Conservation (phyloP, 257 asterid genomes). For the Plantago elongata region DNA sequence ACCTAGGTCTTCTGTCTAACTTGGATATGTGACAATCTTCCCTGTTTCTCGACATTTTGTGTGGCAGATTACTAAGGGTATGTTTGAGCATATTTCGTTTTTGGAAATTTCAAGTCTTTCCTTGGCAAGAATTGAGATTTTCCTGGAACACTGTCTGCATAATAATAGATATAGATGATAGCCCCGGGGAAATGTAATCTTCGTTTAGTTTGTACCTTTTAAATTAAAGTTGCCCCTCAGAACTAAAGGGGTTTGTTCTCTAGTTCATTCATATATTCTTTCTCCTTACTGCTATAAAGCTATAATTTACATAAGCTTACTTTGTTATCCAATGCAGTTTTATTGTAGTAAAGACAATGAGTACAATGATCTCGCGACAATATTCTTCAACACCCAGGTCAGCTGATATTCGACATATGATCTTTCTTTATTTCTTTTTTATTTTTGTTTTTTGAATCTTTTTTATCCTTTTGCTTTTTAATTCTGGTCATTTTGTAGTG, state of each 20-base stretch:
- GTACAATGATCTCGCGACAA: conserved; percentile 95
- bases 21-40: too few relatives aligned
- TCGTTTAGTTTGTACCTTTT: neutral
- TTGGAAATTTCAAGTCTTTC: too few relatives aligned
- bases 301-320: conserved; percentile 8
- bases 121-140: too few relatives aligned
- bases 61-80: too few relatives aligned
- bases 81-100: too few relatives aligned
- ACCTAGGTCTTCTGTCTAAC: neutral
- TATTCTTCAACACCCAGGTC: conserved; percentile 98
- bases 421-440: neutral
- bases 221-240: neutral
- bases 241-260: neutral
- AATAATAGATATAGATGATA: neutral
- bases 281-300: conserved; percentile 5
- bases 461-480: too few relatives aligned
- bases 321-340: conserved; percentile 48
- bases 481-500: conserved; percentile 14
- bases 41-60: too few relatives aligned
- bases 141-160: neutral
- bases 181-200: neutral
- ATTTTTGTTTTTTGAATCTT: too few relatives aligned
- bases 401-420: conserved; percentile 14
- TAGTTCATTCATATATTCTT: conserved; percentile 9
- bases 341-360: conserved; percentile 66